These are phyloP conservation scores for Tulasnella sp. DNA, from an alignment of 768 basidiomycete species.

Conservation along the genomic window DNA sequence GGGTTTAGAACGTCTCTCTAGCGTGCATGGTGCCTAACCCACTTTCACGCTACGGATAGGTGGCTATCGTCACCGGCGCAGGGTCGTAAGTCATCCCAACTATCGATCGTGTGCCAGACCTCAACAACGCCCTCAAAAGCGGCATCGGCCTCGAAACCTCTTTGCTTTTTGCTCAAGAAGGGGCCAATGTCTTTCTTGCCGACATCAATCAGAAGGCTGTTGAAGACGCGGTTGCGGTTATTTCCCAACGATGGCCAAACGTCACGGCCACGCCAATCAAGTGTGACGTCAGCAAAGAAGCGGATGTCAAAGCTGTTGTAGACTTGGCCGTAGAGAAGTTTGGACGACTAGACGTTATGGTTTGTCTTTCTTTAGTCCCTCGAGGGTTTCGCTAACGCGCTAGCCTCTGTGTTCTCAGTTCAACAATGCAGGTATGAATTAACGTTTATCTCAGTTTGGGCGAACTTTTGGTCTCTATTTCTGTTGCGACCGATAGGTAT, in stretches of 20 bases:
- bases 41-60: constrained; percentile 46
- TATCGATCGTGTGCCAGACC: constrained; percentile 21
- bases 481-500: constrained; percentile 60
- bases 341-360: constrained; percentile 96
- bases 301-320: constrained; percentile 80
- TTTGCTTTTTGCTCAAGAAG: constrained; percentile 93
- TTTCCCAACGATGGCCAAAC: constrained; percentile 68
- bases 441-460: not conserved
- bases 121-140: constrained; percentile 50
- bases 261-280: constrained; percentile 68
- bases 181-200: constrained; percentile 84
- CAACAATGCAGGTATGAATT: constrained; percentile 72
- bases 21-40: not conserved
- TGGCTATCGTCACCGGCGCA: constrained; percentile 83
- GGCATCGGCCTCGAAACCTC: constrained; percentile 96
- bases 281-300: constrained; percentile 89
- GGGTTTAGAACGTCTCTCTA: not conserved
- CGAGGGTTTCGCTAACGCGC: not conserved
- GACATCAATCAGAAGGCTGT: constrained; percentile 84
- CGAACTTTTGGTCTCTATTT: not conserved
- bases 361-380: constrained; percentile 45
- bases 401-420: constrained; percentile 57
- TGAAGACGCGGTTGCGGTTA: constrained; percentile 64
- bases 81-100: constrained; percentile 66
- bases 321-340: constrained; percentile 79